Conservation (phyloP, 495 filamentous ascomycete species). For the Lepidopterella palustris region DNA sequence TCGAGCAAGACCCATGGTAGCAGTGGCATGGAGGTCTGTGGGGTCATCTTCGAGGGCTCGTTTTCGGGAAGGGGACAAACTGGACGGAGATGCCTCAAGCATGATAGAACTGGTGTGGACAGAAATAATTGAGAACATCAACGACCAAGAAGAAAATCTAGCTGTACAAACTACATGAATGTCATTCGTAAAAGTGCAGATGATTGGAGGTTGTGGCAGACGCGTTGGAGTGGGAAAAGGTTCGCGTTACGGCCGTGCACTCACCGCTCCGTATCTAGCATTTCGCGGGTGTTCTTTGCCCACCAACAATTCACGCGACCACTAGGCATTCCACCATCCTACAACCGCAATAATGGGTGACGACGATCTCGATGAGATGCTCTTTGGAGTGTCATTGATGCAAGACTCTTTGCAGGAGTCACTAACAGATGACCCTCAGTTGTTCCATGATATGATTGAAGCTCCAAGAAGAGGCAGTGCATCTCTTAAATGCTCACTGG, state of each 20-base stretch:
- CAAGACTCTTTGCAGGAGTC: conserved; percentile 25
- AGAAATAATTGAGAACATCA: background rate
- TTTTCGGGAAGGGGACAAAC: conserved; percentile 13
- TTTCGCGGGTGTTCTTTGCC: background rate
- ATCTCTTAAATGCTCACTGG: too few species aligned
- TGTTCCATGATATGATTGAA: conserved; percentile 1
- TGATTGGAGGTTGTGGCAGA: background rate
- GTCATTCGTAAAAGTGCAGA: background rate
- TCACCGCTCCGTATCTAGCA: background rate
- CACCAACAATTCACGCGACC: too few species aligned
- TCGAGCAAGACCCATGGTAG: conserved; percentile 4
- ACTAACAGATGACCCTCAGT: conserved; percentile 11
- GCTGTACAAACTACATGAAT: background rate
- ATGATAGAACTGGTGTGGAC: conserved; percentile 4
- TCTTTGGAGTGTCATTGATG: conserved; percentile 15
- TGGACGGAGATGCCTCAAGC: conserved; percentile 5
- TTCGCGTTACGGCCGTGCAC: background rate
- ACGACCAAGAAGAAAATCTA: background rate
- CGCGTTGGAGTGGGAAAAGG: background rate
- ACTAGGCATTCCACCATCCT: background rate
- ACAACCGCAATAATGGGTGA: background rate
- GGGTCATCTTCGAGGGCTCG: conserved; percentile 12
- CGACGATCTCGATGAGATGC: conserved; percentile 29
- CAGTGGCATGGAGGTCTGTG: conserved; percentile 8
- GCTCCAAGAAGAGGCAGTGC: background rate